Base-by-base conservation (phyloP, 2,329 filamentous ascomycete species). In the Beauveria scarabaeidicola region DNA sequence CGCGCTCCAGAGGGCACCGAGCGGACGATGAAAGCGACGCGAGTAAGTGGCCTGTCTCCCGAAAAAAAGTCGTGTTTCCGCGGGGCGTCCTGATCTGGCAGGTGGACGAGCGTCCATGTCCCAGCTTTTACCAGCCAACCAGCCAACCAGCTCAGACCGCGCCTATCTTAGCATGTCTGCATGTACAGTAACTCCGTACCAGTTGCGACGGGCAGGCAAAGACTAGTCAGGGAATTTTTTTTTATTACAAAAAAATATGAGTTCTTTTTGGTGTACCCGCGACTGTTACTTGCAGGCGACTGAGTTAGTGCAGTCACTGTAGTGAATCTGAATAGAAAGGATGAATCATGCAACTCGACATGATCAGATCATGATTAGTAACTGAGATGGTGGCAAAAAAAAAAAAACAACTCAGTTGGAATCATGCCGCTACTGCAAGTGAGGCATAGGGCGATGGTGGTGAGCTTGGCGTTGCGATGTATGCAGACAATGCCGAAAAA, bases 71-170 rank as follows among this genome's bases (percentile, higher is more conserved):
- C 50, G n/a, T 52, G 52, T 46, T 40, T 47, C 43, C 29, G 53
- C 53, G 43, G 53, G 53, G 21, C 53, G n/a, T 21, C 53, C 48
- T 48, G 53, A 48, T 56, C 53, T 48, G 53, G 53, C 53, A 48
- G 53, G 53, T 56, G 43, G 29, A 40, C 15, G 32, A 27, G n/a
- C 41, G n/a, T n/a, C 44, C 52, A 3, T 13, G 32, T 13, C 32
- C 32, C 32, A 36, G 11, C 11, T 36, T 36, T 36, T 36, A 4
- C 32, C 11, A 36, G 32, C 29, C 10, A 27, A 5, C 32, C 17
- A 6, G 17, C 17, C 36, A 23, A 29, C 51, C 51, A 43, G 51
- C 51, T 32, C 53, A 56, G 53, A 56, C 53, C 53, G 53, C 53
- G 53, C 53, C 53, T 56, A 56, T 55, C 29, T 55, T 17, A 51